Base-by-base conservation (phyloP, 1,139 yeast species). In the Tardiomyces depauwii region DNA sequence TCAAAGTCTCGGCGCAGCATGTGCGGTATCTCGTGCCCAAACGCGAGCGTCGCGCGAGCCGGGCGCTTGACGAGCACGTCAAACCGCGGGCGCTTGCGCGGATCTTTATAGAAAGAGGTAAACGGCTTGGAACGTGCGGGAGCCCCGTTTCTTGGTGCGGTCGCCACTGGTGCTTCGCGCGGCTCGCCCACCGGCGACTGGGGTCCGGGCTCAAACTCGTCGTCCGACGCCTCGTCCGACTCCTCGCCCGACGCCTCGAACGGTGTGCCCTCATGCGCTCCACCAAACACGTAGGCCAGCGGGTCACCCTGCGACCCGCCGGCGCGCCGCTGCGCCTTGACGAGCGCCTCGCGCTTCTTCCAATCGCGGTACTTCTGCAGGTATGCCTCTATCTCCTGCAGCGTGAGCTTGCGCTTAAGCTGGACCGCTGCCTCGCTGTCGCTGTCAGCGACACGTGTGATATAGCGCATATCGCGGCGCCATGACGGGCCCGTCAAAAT, bases 401-500 rank as follows among this genome's bases (percentile, higher is more conserved):
- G 62, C 0, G 89, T 80, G 50, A 76, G 63, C 3, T 62, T 60
- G 38, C 76, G 67, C 56, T 83, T 83, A 18, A 51, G 47, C 19
- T 60, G 63, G 54, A 81, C 57, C 53, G 83, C 93, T 2, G 62
- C 61, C 2, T 50, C 55, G 56, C 80, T 75, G 21, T 60, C 59
- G 0, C 65, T 53, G 57, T 82, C 71, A 11, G 71, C 65, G 16
- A 83, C 67, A n/a, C 67, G 65, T 0, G 87, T 80, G 38, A 82
- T 72, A 2, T 64, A 61, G 1, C 76, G 74, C 4, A 84, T 66
- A 18, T 70, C 65, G 21, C 66, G 63, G 2, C 61, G 56, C 93
- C 93, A 83, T 51, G 74, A 78, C 18, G 72, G 66, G 49, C 76
- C 77, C 25, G 65, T 57, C 18, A 82, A 67, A 25, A 68, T 66